Evolutionary conservation across 805 yeast species (phyloP).

Genomic region (Starmerella lactis-condensi): DNA sequence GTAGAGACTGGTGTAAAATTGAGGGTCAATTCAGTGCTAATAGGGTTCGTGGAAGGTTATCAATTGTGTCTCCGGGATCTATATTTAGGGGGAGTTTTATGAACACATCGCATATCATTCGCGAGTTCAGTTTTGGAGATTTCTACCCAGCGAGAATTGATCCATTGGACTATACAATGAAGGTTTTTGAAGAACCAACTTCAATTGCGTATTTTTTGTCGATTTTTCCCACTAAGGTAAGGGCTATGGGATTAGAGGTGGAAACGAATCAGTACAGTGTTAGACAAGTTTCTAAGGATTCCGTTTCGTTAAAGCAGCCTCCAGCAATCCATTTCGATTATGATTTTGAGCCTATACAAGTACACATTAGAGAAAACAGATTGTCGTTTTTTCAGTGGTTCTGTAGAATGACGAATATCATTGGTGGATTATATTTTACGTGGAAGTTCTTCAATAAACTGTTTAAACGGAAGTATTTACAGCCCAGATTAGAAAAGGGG

Average conservation of each 20-base stretch:
- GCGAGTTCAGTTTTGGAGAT: conserved; percentile 79
- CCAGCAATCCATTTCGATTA: conserved; percentile 76
- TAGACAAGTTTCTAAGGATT: neutral
- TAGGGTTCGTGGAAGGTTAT: conserved; percentile 70
- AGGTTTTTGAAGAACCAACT: conserved; percentile 28
- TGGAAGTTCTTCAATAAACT: conserved; percentile 2
- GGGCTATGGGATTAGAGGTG: conserved; percentile 41
- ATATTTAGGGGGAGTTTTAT: conserved; percentile 17
- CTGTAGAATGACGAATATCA: conserved; percentile 56
- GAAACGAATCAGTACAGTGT: conserved; percentile 74
- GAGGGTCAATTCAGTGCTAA: conserved; percentile 71
- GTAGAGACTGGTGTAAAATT: conserved; percentile 55
- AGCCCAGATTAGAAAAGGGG: too few species aligned
- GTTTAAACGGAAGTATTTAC: neutral
- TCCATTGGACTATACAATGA: conserved; percentile 67
- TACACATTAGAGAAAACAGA: conserved; percentile 51
- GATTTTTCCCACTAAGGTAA: conserved; percentile 67
- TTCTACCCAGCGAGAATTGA: conserved; percentile 72
- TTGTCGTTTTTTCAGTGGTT: conserved; percentile 62
- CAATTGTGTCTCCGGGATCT: conserved; percentile 38
- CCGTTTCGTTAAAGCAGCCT: conserved; percentile 11
- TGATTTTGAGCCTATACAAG: conserved; percentile 72
- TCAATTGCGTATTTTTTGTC: conserved; percentile 48
- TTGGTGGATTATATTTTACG: conserved; percentile 49
- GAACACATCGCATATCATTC: conserved; percentile 68